Base-by-base conservation (phyloP, 495 filamentous ascomycete genomes). In the Bombardia bombarda region DNA sequence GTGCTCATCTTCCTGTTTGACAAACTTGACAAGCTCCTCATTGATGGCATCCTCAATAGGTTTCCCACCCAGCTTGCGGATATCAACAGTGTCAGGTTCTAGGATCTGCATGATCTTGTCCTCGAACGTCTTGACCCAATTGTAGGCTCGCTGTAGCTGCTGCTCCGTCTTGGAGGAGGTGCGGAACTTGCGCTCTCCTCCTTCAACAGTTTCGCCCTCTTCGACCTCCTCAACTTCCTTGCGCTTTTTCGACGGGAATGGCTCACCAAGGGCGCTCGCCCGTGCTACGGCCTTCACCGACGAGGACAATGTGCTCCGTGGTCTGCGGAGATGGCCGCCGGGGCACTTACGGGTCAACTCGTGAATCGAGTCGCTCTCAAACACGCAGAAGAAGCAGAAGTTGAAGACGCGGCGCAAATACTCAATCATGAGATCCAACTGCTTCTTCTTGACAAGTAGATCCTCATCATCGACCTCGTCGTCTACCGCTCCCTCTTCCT, bases 321-420 rank as follows among this genome's bases (percentile, higher is more conserved):
- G 92, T 17, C 92, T 83, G 45, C 92, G 86, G 40, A 96, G 83
- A 73, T 98, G 92, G 19, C 92, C 92, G 20, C 92, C 92, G 23
- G 93, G 88, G 49, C 92, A 98, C 66, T 98, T 98, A 39, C 93
- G 78, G 22, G 83, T 88, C 37, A 98, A 72, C 60, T 97, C 92
- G 56, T 97, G 93, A 28, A 98, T 81, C 0, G 90, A 96, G 60
- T 98, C 92, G 61, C 87, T 89, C 62, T 96, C 93, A 55, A 96
- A 96, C 20, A 98, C 92, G 63, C 92, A 98, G 70, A 96, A 98
- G 70, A 98, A 95, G 70, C 92, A 98, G 67, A 97, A 96, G 60
- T 90, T 95, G 77, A 90, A 92, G 40, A 96, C 90, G 12, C 92
- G 81, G 26, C 92, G 87, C 38, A 98, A 75, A 60, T 98, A 98